These are phyloP conservation scores for Pseudogymnoascus verrucosus DNA, from an alignment of 2,329 filamentous ascomycete genomes.

Conservation along the genomic window DNA sequence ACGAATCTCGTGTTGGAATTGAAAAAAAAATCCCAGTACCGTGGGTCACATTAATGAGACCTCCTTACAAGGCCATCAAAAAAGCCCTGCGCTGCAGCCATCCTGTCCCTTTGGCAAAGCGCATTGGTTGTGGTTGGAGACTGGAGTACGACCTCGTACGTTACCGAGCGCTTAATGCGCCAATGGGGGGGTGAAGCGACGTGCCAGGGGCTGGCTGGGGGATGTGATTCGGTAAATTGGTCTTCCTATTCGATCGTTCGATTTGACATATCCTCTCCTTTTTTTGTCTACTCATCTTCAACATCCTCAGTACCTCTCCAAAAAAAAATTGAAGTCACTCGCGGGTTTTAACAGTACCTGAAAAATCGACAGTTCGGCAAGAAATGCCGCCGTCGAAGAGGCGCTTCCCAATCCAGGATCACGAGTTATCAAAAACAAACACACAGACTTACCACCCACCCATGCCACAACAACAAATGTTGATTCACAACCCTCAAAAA, in stretches of 20 bases:
- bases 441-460: not conserved
- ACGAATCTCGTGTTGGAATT: not conserved
- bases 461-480: not conserved
- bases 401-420: not conserved
- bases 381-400: not conserved
- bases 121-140: not conserved
- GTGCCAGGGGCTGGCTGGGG: not conserved
- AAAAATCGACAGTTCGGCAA: not conserved
- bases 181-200: not conserved
- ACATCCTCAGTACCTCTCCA: not conserved
- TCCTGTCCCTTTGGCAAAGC: not conserved
- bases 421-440: not conserved
- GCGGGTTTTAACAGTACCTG: not conserved
- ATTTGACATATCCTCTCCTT: not conserved
- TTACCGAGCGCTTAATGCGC: conserved; percentile 1
- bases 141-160: not conserved
- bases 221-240: not conserved
- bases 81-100: not conserved
- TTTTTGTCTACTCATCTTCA: not conserved
- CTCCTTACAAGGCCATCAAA: not conserved
- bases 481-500: not conserved
- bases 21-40: not conserved
- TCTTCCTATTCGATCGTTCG: not conserved
- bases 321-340: not conserved
- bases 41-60: not conserved